Evolutionary conservation across 139 green algal species (phyloP), one percentile per base, ranked within the genome.

Genomic region (Marvania coccoides): DNA sequence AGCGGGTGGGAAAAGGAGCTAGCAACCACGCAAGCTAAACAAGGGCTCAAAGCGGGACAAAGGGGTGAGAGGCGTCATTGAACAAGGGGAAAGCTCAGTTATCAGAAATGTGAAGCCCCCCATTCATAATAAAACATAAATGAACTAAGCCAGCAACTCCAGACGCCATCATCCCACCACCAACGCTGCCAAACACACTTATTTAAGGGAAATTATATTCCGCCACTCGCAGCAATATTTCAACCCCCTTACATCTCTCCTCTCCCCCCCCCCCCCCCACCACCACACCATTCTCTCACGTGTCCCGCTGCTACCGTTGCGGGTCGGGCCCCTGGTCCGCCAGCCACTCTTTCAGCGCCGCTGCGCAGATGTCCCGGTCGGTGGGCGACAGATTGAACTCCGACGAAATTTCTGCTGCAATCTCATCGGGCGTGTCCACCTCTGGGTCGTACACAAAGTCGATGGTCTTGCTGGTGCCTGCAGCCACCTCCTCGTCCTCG

Each of bases 361-460:
- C 88, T 14, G 86, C 87, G 69, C 89, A 95, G 63, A 96, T 93
- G 76, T 95, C 89, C 0, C 83, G 86, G 71, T 97, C 91, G 23
- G 88, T 95, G 56, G 77, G 76, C 47, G 77, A 90, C 37, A 96
- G 80, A 58, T 80, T 73, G 61, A 98, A 96, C 79, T 96, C 85
- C 57, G 92, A 80, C 19, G 80, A 81, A 67, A 99, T 96, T 75
- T 99, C 94, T 6, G 53, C 72, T 8, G 92, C 92, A 40, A 99
- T 88, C 33, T 85, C 90, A 48, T 96, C 88, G 8, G 92, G 78
- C 3, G 90, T 96, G 72, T 71, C 63, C 45, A 60, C 63, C 33
- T 71, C 85, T 9, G 87, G 84, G 64, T 96, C 85, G 71, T 96
- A 98, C 9, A 87, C 85, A 75, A 99, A 99, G 66, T 97, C 90